Conservation (phyloP, 2,329 filamentous ascomycete species). For the Pseudocercospora fijiensis region DNA sequence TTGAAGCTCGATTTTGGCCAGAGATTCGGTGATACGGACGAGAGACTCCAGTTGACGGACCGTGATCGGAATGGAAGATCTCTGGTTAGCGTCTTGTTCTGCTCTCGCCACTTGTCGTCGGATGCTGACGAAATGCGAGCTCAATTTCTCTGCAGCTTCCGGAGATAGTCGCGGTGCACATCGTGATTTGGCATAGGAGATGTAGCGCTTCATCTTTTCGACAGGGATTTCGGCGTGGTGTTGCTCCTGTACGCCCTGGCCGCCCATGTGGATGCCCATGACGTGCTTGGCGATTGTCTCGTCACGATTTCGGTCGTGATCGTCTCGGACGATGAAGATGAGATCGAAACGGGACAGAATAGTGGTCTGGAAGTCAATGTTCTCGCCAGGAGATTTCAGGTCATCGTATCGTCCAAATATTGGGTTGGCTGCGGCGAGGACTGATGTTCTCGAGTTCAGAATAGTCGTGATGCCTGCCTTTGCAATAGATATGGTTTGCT, state of each 20-base stretch:
- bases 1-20: constrained; percentile 85
- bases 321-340: constrained; percentile 98
- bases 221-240: constrained; percentile 87
- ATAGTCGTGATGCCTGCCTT: constrained; percentile 99
- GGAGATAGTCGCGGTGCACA: constrained; percentile 88
- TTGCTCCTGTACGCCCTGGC: constrained; percentile 79
- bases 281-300: constrained; percentile 95
- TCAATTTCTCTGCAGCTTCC: constrained; percentile 92
- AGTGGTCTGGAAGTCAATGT: constrained; percentile 98
- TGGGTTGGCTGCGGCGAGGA: constrained; percentile 92
- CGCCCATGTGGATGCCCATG: constrained; percentile 95
- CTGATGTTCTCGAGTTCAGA: constrained; percentile 90
- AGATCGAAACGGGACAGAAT: constrained; percentile 98
- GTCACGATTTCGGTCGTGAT: constrained; percentile 85
- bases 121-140: constrained; percentile 95
- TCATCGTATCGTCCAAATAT: constrained; percentile 98
- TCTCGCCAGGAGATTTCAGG: constrained; percentile 94
- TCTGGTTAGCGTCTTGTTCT: constrained; percentile 83
- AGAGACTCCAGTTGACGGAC: constrained; percentile 96
- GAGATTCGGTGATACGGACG: constrained; percentile 91
- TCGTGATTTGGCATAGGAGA: constrained; percentile 95
- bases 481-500: constrained; percentile 98
- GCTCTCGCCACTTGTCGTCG: constrained; percentile 88
- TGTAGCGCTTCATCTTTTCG: constrained; percentile 95
- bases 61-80: constrained; percentile 94